phyloP scores from a whole-genome alignment of 352 stramenopile species.

The Stephanocyclus meneghinianus region DNA sequence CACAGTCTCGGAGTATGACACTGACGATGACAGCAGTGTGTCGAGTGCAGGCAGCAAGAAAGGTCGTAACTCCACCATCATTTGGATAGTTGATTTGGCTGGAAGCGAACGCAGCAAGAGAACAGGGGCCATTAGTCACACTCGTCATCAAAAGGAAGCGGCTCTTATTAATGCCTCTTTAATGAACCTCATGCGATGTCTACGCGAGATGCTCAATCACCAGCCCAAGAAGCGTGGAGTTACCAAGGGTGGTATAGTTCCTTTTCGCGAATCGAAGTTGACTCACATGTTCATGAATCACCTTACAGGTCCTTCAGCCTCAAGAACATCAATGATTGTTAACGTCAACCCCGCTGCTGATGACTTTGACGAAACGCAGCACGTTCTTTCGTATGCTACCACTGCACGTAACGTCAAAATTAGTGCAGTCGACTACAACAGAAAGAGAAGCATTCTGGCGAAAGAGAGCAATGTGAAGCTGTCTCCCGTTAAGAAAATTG shows the following conservation, averaged over 20 bases:
- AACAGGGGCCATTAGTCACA: conserved; percentile 85
- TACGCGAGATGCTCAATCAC: conserved; percentile 91
- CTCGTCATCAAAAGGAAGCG: conserved; percentile 92
- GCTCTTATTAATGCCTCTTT: conserved; percentile 97
- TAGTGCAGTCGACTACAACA: conserved; percentile 55
- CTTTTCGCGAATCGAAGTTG: conserved; percentile 96
- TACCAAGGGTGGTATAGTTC: conserved; percentile 84
- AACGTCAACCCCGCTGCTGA: conserved; percentile 90
- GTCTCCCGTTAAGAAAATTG: conserved; percentile 40
- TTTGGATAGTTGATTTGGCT: conserved; percentile 96
- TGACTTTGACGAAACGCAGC: conserved; percentile 95
- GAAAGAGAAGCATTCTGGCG: conserved; percentile 43
- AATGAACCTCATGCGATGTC: conserved; percentile 96
- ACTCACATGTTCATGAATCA: conserved; percentile 95
- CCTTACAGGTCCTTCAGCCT: conserved; percentile 85
- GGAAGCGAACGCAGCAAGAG: conserved; percentile 85
- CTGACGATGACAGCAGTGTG: conserved; percentile 62
- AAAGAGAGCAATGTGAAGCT: conserved; percentile 43
- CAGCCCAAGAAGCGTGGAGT: conserved; percentile 70
- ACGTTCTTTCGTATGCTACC: conserved; percentile 92
- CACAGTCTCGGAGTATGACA: conserved; percentile 52
- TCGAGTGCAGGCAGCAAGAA: conserved; percentile 32
- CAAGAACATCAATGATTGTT: conserved; percentile 92
- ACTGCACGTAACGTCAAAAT: conserved; percentile 90
- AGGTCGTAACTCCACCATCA: conserved; percentile 49